A percentile compares a stretch with the other conserved stretches of the same genome.
Conservation (phyloP, 2,329 filamentous ascomycete species). For the Teratosphaeria zuluensis region DNA sequence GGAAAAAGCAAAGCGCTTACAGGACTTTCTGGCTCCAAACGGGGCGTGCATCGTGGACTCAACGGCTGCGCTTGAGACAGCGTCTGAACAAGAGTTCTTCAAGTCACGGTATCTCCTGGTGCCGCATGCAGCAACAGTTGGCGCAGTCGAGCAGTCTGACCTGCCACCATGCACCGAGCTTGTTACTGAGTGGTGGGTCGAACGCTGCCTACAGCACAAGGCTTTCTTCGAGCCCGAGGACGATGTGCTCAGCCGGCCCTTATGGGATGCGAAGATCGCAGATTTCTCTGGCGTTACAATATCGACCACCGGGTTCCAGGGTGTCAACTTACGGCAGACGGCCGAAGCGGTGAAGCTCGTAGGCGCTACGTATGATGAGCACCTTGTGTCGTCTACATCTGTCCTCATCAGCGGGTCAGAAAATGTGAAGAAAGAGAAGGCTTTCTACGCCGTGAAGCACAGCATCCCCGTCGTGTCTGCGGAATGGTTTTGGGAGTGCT, state of each 20-base stretch:
- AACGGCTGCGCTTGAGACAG: slow-evolving; percentile 11
- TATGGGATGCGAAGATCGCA: slow-evolving; percentile 39
- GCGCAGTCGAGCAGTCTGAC: slow-evolving; percentile 10
- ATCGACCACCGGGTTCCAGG: slow-evolving; percentile 72
- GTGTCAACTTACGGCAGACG: slow-evolving; percentile 77
- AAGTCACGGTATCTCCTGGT: slow-evolving; percentile 18
- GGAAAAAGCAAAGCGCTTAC: slow-evolving; percentile 11
- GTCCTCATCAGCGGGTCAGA: slow-evolving; percentile 58
- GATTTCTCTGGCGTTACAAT: slow-evolving; percentile 29
- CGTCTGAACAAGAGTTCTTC: slow-evolving; percentile 10
- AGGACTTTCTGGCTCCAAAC: slow-evolving; percentile 17
- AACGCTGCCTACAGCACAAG: slow-evolving; percentile 74
- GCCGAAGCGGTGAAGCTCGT: slow-evolving; percentile 61
- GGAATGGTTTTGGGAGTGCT: slow-evolving; percentile 78
- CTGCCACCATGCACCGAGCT: slow-evolving; percentile 27
- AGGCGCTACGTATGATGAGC: slow-evolving; percentile 71
- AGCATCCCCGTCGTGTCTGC: slow-evolving; percentile 70
- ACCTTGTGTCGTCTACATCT: slow-evolving; percentile 60
- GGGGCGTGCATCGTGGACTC: slow-evolving; percentile 20
- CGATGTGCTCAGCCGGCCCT: slow-evolving; percentile 68
- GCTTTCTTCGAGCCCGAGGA: slow-evolving; percentile 57
- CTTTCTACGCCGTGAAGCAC: slow-evolving; percentile 65
- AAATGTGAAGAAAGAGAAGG: slow-evolving; percentile 57
- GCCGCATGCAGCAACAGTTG: slow-evolving; percentile 26
- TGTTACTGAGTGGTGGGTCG: slow-evolving; percentile 89